Percentiles rank a stretch among this genome's conserved stretches.
phyloP scores from a whole-genome alignment of 2,329 filamentous ascomycete genomes.

The Trichoderma asperellum region DNA sequence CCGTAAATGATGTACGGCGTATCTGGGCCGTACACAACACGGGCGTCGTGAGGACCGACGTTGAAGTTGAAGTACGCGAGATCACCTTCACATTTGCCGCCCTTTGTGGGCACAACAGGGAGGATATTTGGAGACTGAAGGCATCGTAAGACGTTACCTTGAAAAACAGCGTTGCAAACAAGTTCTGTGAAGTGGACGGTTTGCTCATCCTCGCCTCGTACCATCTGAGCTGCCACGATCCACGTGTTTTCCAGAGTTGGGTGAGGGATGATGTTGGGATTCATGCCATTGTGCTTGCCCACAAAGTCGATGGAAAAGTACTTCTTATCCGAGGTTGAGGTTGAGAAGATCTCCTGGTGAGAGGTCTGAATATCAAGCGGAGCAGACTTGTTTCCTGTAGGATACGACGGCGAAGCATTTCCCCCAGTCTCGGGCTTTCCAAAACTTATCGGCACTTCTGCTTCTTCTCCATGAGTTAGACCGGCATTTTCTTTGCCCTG shows the following conservation, averaged over 20 bases:
- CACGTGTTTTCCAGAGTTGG: conserved; percentile 52
- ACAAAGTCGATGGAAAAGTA: conserved; percentile 57
- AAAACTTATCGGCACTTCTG: not conserved
- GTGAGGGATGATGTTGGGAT: conserved; percentile 63
- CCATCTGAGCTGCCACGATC: conserved; percentile 56
- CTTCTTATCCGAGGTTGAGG: conserved; percentile 48
- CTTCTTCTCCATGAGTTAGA: not conserved
- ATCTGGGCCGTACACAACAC: conserved; percentile 59
- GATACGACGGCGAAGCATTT: not conserved
- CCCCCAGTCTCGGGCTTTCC: not conserved
- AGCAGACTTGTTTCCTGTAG: not conserved
- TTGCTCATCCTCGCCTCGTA: conserved; percentile 36
- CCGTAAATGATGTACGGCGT: conserved; percentile 57
- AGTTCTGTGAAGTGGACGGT: conserved; percentile 49
- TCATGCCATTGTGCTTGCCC: conserved; percentile 45
- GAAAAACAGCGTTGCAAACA: conserved; percentile 55
- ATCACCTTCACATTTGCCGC: conserved; percentile 51
- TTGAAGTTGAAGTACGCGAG: conserved; percentile 48
- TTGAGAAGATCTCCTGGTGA: conserved; percentile 51
- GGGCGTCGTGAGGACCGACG: conserved; percentile 61
- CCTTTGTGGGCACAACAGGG: conserved; percentile 51
- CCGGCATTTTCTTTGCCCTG: not conserved
- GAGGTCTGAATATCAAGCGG: conserved; percentile 1
- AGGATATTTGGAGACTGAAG: conserved; percentile 46
- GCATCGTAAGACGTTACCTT: conserved; percentile 48